These are phyloP conservation scores for Hygrophoropsis aurantiaca DNA, from an alignment of 768 basidiomycete genomes.

Conservation along the genomic window DNA sequence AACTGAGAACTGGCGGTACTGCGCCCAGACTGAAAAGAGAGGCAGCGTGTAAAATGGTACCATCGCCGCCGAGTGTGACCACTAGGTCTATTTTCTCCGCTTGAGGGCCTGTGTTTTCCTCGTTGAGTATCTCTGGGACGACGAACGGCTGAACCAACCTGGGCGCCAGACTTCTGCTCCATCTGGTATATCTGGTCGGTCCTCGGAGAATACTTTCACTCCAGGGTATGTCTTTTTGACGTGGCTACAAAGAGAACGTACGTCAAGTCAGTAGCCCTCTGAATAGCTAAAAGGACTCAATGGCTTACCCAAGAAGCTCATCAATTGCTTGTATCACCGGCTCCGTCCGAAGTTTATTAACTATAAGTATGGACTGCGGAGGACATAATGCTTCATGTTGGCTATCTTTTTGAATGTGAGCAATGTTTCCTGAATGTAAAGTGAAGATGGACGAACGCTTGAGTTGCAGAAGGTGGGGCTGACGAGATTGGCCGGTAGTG, in stretches of 20 bases:
- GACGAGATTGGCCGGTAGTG: conserved; percentile 15
- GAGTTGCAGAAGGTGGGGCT: conserved; percentile 2
- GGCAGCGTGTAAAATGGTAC: conserved; percentile 91
- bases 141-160: conserved; percentile 35
- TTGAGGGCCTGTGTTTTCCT: conserved; percentile 35
- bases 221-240: conserved; percentile 56
- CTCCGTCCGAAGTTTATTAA: conserved; percentile 79
- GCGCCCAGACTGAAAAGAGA: conserved; percentile 88
- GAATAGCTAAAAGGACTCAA: background rate
- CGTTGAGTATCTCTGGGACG: background rate
- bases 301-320: conserved; percentile 63
- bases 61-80: conserved; percentile 91
- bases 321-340: conserved; percentile 77
- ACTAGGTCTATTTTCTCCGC: conserved; percentile 78
- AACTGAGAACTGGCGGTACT: conserved; percentile 79
- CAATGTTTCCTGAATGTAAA: background rate
- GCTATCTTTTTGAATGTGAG: conserved; percentile 27
- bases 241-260: conserved; percentile 40
- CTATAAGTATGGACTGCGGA: conserved; percentile 68
- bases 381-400: conserved; percentile 27
- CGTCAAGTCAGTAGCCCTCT: conserved; percentile 2
- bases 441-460: conserved; percentile 5
- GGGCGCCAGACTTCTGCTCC: conserved; percentile 67
- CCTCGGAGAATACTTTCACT: conserved; percentile 66
- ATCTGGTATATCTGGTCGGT: conserved; percentile 62